phyloP scores from a whole-genome alignment of 164 flowering plant species.

The Aristolochia contorta region DNA sequence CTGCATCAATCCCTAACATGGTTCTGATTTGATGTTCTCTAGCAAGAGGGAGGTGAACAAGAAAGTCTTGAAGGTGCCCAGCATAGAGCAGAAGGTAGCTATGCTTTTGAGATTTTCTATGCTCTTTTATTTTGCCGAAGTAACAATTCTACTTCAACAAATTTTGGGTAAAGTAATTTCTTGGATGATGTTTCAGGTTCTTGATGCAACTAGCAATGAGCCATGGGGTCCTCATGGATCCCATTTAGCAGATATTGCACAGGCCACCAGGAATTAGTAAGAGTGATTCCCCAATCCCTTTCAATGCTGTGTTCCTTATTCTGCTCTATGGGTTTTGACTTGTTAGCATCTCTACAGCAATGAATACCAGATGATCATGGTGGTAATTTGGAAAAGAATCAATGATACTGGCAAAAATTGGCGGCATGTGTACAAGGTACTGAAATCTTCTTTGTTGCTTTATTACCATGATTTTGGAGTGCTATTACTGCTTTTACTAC shows the following conservation, averaged over 20 bases:
- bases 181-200: slow-evolving; percentile 46
- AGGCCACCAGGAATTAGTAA: slow-evolving; percentile 85
- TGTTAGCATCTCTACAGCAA: slow-evolving; percentile 39
- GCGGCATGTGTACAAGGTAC: slow-evolving; percentile 99
- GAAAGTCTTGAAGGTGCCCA: slow-evolving; percentile 95
- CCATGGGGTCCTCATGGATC: slow-evolving; percentile 99
- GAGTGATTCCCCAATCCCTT: slow-evolving; percentile 8
- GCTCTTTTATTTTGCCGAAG: no score
- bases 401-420: slow-evolving; percentile 98
- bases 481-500: no score
- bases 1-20: slow-evolving; percentile 1
- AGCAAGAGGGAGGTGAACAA: slow-evolving; percentile 97
- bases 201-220: slow-evolving; percentile 98
- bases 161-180: not conserved
- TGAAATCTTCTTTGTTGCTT: not conserved
- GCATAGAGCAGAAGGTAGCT: slow-evolving; percentile 87
- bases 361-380: slow-evolving; percentile 95
- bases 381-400: slow-evolving; percentile 81
- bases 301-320: not conserved
- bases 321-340: not conserved
- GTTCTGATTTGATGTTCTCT: slow-evolving; percentile 21
- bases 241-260: slow-evolving; percentile 90
- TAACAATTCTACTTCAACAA: not conserved
- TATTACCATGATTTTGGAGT: not conserved
- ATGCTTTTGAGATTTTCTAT: not conserved